Evolutionary conservation across 129 eudicot genomes (phyloP).

Genomic region (Artemisia argyi): DNA sequence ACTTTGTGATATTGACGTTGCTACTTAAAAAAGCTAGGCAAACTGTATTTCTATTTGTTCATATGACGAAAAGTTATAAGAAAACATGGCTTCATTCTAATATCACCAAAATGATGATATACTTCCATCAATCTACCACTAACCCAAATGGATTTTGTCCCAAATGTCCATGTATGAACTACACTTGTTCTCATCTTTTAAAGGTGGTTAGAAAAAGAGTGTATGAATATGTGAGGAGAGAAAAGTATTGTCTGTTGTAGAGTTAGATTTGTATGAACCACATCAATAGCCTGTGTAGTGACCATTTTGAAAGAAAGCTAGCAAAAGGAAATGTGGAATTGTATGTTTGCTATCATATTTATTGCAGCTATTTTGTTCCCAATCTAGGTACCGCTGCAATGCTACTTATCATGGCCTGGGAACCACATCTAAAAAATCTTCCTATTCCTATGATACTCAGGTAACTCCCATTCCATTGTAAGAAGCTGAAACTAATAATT

Average conservation of each 20-base stretch:
- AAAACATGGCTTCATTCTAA: conserved; percentile 1
- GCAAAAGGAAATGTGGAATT: background rate
- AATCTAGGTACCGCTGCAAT: conserved; percentile 85
- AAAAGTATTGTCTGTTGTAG: too few relatives aligned
- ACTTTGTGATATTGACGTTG: background rate
- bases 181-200: background rate
- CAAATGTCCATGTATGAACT: background rate
- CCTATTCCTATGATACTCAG: conserved; percentile 68
- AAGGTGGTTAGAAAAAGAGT: too few relatives aligned
- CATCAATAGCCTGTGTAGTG: background rate
- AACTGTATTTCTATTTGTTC: background rate
- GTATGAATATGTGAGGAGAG: too few relatives aligned
- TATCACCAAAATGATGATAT: background rate
- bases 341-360: conserved; percentile 4
- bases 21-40: conserved; percentile 11
- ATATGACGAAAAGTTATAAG: background rate
- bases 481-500: background rate
- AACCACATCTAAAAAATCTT: conserved; percentile 60
- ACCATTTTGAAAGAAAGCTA: background rate
- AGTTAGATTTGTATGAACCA: background rate
- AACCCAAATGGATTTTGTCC: background rate
- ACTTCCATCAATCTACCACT: background rate
- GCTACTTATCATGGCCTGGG: conserved; percentile 91
- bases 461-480: conserved; percentile 31
- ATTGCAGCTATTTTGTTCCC: conserved; percentile 8